A percentile compares a stretch with the other conserved stretches of the same genome.
These are phyloP conservation scores for Dictyostelium capitatum DNA, from an alignment of 78 protist genomes.

Conservation along the genomic window DNA sequence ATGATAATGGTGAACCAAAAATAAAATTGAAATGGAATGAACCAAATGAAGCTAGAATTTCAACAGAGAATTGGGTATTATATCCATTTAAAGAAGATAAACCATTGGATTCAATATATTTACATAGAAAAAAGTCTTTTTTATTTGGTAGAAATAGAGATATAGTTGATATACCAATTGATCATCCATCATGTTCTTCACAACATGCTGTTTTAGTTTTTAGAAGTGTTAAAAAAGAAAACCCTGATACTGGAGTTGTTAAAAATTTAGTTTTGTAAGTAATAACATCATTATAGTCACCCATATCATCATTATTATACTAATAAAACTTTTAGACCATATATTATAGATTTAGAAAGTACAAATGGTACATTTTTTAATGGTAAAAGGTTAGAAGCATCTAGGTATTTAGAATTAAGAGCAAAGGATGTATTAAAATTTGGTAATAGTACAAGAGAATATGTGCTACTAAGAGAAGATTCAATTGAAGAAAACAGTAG, in stretches of 20 bases:
- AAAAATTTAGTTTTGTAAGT: slow-evolving; percentile 11
- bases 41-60: slow-evolving; percentile 86
- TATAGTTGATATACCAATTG: slow-evolving; percentile 92
- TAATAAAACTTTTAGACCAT: too few relatives aligned
- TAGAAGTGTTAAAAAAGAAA: slow-evolving; percentile 34
- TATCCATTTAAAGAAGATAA: slow-evolving; percentile 88
- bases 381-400: slow-evolving; percentile 67
- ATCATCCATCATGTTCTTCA: slow-evolving; percentile 92
- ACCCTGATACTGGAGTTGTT: slow-evolving; percentile 34
- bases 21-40: slow-evolving; percentile 83
- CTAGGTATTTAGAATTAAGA: slow-evolving; percentile 85
- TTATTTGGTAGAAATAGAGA: slow-evolving; percentile 88
- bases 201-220: slow-evolving; percentile 95
- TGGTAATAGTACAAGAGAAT: slow-evolving; percentile 91
- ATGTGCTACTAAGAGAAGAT: slow-evolving; percentile 84
- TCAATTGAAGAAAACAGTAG: not conserved
- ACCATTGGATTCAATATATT: slow-evolving; percentile 62
- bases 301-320: too few relatives aligned
- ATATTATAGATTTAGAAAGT: slow-evolving; percentile 92
- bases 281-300: too few relatives aligned
- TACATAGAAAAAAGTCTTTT: slow-evolving; percentile 78
- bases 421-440: slow-evolving; percentile 86
- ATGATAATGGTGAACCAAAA: slow-evolving; percentile 29
- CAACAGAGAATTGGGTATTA: slow-evolving; percentile 86
- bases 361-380: slow-evolving; percentile 93